Evolutionary conservation across 2,329 filamentous ascomycete genomes (phyloP).

Genomic region (Penicillium glabrum): DNA sequence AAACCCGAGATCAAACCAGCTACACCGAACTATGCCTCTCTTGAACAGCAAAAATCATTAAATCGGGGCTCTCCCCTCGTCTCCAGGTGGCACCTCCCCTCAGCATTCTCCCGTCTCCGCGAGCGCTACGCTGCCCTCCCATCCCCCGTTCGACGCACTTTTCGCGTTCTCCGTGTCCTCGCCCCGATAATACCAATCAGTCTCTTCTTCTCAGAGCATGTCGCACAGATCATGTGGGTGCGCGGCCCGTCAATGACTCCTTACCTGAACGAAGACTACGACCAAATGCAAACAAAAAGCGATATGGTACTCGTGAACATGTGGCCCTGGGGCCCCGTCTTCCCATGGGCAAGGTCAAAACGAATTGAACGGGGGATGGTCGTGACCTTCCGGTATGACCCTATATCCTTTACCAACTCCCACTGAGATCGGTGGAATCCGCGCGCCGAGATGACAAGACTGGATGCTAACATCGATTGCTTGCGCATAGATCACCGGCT

Average conservation of each 20-base stretch:
- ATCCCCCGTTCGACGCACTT: conserved; percentile 22
- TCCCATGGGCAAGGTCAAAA: conserved; percentile 49
- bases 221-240: conserved; percentile 44
- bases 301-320: conserved; percentile 46
- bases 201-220: conserved; percentile 42
- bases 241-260: conserved; percentile 70
- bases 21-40: neutral
- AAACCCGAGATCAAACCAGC: neutral
- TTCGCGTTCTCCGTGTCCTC: conserved; percentile 29
- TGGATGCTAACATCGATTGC: neutral
- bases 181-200: conserved; percentile 38
- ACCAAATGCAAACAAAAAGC: conserved; percentile 38
- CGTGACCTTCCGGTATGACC: conserved; percentile 58
- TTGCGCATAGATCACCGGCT: conserved; percentile 61
- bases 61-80: conserved; percentile 9
- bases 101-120: conserved; percentile 28
- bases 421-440: neutral
- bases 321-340: conserved; percentile 52
- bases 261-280: conserved; percentile 67
- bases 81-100: conserved; percentile 12
- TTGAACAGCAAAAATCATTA: conserved; percentile 1
- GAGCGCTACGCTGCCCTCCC: conserved; percentile 30
- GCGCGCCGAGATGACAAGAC: neutral
- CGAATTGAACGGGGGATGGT: conserved; percentile 70
- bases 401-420: neutral